Evolutionary conservation across 257 asterid species (phyloP).

Genomic region (Hygrophila difformis): DNA sequence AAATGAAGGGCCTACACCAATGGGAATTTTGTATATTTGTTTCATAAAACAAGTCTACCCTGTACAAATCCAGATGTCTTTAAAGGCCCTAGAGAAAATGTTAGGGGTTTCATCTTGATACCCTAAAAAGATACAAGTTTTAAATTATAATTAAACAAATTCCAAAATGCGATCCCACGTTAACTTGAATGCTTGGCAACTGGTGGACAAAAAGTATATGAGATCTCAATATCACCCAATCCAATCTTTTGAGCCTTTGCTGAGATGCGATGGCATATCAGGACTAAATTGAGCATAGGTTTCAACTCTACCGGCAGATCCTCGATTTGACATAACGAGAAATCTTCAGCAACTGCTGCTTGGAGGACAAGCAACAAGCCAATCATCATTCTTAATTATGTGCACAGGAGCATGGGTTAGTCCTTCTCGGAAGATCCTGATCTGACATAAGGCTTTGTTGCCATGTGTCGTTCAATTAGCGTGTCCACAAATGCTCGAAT

Average conservation of each 20-base stretch:
- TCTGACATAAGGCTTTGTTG: conserved; percentile 47
- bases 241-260: conserved; percentile 33
- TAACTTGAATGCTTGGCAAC: conserved; percentile 24
- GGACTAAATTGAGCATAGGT: conserved; percentile 15
- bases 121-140: conserved; percentile 54
- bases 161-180: conserved; percentile 35
- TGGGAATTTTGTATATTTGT: conserved; percentile 36
- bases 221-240: conserved; percentile 27
- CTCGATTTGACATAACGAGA: conserved; percentile 14
- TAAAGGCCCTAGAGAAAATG: conserved; percentile 44
- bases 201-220: conserved; percentile 29
- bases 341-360: neutral
- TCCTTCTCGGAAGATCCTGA: conserved; percentile 34
- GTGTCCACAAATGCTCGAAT: conserved; percentile 92
- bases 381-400: conserved; percentile 18
- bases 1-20: conserved; percentile 18
- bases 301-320: conserved; percentile 16
- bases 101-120: conserved; percentile 45
- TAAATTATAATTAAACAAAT: conserved; percentile 32
- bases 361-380: conserved; percentile 14
- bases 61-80: conserved; percentile 56
- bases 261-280: conserved; percentile 14
- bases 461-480: conserved; percentile 84
- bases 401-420: conserved; percentile 16
- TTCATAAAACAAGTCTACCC: conserved; percentile 40